A percentile compares a stretch with the other conserved stretches of the same genome.
Conservation (phyloP, 2,329 filamentous ascomycete species). For the Fusarium nematophilum region DNA sequence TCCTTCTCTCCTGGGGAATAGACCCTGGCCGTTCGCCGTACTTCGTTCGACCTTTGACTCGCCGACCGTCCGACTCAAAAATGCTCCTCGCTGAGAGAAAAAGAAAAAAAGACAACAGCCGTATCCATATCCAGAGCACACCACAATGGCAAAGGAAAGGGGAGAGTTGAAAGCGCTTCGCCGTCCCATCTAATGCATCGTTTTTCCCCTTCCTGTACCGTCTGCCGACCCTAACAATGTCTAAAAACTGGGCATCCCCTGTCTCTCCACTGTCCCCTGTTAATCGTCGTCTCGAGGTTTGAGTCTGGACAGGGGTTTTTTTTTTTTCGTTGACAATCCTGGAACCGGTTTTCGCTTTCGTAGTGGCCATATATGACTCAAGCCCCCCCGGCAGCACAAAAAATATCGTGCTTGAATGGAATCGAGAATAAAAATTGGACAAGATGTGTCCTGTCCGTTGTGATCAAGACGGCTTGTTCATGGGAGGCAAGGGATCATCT, state of each 20-base stretch:
- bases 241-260: no score
- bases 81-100: constrained; percentile 38
- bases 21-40: constrained; percentile 14
- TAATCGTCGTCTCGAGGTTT: not conserved
- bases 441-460: not conserved
- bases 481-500: not conserved
- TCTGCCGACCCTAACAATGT: not conserved
- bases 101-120: constrained; percentile 10
- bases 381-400: not conserved
- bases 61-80: constrained; percentile 23
- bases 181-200: constrained; percentile 8
- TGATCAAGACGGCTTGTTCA: not conserved
- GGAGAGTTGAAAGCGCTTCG: constrained; percentile 6
- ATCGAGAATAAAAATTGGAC: not conserved
- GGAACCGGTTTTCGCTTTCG: not conserved
- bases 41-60: no score
- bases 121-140: constrained; percentile 21
- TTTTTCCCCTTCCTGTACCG: constrained; percentile 1
- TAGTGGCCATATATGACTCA: not conserved
- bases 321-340: not conserved
- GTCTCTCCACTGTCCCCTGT: not conserved
- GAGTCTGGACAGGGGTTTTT: not conserved
- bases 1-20: constrained; percentile 12
- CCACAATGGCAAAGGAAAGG: constrained; percentile 15
- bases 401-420: constrained; percentile 2